These are phyloP conservation scores for Proliferodiscus dingleyae DNA, from an alignment of 2,329 filamentous ascomycete species.

Conservation along the genomic window DNA sequence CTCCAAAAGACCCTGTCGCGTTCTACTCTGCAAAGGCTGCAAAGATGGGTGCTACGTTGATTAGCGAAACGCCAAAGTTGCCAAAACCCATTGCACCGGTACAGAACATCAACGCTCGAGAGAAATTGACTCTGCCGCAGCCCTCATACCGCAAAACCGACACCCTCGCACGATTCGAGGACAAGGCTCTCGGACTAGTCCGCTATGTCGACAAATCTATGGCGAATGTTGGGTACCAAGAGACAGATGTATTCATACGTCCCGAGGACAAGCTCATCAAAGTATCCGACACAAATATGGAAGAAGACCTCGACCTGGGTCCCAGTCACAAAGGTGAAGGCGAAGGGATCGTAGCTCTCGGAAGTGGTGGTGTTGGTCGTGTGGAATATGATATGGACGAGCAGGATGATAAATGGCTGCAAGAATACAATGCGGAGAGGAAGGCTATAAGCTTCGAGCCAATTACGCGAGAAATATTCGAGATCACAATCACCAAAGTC, in stretches of 20 bases:
- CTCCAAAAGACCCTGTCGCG: constrained; percentile 56
- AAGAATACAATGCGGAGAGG: constrained; percentile 73
- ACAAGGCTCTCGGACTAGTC: constrained; percentile 76
- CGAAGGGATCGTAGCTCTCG: constrained; percentile 47
- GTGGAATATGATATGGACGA: constrained; percentile 99
- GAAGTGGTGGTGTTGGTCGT: constrained; percentile 58
- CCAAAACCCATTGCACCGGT: constrained; percentile 61
- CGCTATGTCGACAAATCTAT: constrained; percentile 95
- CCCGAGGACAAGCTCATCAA: constrained; percentile 69
- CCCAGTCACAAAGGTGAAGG: constrained; percentile 49
- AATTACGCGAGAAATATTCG: constrained; percentile 90
- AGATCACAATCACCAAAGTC: constrained; percentile 97
- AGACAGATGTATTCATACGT: constrained; percentile 82
- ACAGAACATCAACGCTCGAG: constrained; percentile 70
- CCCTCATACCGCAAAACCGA: constrained; percentile 73
- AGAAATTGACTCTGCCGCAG: constrained; percentile 71
- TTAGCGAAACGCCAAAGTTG: constrained; percentile 41
- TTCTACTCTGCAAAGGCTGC: constrained; percentile 48
- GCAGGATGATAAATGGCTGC: constrained; percentile 95
- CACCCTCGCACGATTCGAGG: constrained; percentile 75
- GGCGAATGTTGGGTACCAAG: constrained; percentile 93
- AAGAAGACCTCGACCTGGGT: constrained; percentile 52
- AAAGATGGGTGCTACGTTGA: constrained; percentile 26
- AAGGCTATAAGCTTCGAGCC: constrained; percentile 69
- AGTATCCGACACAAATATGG: constrained; percentile 52